phyloP scores from a whole-genome alignment of 2,329 filamentous ascomycete genomes.

The Monilinia laxa region DNA sequence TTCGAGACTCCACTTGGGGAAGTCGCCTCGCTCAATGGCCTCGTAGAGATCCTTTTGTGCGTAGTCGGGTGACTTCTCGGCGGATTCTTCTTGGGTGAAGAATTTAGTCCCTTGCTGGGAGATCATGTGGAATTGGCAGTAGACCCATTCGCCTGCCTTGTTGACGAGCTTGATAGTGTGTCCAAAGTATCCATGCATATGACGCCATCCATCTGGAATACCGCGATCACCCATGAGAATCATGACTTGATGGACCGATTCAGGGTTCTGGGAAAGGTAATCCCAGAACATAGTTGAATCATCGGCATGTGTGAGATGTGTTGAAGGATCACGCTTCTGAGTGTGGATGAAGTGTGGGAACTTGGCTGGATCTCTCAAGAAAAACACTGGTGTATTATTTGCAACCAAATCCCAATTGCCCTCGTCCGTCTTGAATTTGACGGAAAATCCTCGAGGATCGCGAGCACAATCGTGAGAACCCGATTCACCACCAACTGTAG shows the following conservation, averaged over 20 bases:
- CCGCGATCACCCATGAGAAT: slow-evolving; percentile 57
- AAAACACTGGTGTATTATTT: slow-evolving; percentile 75
- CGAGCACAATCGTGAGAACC: slow-evolving; percentile 70
- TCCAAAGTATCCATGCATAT: slow-evolving; percentile 56
- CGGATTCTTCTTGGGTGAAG: slow-evolving; percentile 51
- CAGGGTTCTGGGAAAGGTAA: slow-evolving; percentile 46
- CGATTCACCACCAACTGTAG: slow-evolving; percentile 72
- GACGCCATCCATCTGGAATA: slow-evolving; percentile 53
- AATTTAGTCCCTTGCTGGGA: slow-evolving; percentile 54
- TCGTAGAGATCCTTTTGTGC: slow-evolving; percentile 53
- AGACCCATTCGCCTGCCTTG: slow-evolving; percentile 53
- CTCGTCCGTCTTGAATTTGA: slow-evolving; percentile 72
- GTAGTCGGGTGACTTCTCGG: slow-evolving; percentile 47
- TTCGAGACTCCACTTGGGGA: slow-evolving; percentile 55
- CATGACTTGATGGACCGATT: slow-evolving; percentile 58
- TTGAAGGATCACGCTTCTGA: slow-evolving; percentile 70
- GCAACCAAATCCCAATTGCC: slow-evolving; percentile 73
- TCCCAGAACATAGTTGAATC: slow-evolving; percentile 48
- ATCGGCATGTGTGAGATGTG: slow-evolving; percentile 61
- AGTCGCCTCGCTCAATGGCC: slow-evolving; percentile 53
- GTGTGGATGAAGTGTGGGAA: slow-evolving; percentile 74
- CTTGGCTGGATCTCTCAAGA: slow-evolving; percentile 70
- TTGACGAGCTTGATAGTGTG: slow-evolving; percentile 58
- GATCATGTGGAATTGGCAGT: slow-evolving; percentile 54
- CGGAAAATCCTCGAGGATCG: slow-evolving; percentile 69